phyloP scores from a whole-genome alignment of 495 filamentous ascomycete species.

The Hypomontagnella submonticulosa region DNA sequence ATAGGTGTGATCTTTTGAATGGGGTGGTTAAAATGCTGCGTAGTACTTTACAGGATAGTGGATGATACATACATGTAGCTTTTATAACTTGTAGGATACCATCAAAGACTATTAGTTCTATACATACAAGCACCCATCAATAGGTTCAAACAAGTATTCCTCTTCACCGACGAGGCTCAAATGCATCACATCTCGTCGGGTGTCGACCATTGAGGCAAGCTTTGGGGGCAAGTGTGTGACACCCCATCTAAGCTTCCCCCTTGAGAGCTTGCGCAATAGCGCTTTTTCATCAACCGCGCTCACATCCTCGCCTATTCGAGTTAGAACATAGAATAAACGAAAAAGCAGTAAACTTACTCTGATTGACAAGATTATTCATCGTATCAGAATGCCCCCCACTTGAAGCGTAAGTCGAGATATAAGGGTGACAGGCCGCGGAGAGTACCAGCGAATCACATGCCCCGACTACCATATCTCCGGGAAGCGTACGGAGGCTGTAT shows the following conservation, averaged over 20 bases:
- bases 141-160: slow-evolving; percentile 1
- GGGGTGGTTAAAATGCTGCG: too few species aligned
- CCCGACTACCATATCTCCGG: slow-evolving; percentile 4
- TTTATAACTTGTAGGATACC: too few species aligned
- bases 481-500: slow-evolving; percentile 3
- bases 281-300: background rate
- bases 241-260: slow-evolving; percentile 11
- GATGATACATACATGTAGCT: too few species aligned
- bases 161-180: slow-evolving; percentile 3
- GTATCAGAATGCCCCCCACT: too few species aligned
- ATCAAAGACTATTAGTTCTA: background rate
- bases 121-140: background rate
- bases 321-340: too few species aligned
- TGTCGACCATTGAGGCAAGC: background rate
- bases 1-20: too few species aligned
- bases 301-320: background rate
- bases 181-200: background rate
- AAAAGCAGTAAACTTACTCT: too few species aligned
- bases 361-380: too few species aligned
- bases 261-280: background rate
- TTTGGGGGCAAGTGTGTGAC: background rate
- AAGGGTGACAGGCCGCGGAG: slow-evolving; percentile 11
- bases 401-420: background rate
- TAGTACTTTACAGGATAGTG: too few species aligned
- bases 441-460: slow-evolving; percentile 15